phyloP scores from a whole-genome alignment of 75 land plant genomes.

The Azolla pinnata region DNA sequence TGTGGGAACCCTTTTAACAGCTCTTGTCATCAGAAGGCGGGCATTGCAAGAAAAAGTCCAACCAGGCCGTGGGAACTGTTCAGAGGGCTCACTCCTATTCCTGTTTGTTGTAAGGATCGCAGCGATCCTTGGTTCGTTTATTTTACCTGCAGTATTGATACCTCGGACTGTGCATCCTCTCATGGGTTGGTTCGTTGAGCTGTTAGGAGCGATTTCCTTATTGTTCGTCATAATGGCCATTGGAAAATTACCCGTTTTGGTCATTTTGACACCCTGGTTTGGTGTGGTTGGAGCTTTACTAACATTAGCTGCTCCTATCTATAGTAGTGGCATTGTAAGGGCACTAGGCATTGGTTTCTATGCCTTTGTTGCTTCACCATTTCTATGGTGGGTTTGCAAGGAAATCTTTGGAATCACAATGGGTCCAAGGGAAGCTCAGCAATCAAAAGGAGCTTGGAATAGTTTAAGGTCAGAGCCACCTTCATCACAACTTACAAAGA shows the following conservation, averaged over 20 bases:
- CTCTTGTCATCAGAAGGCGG: constrained; percentile 6
- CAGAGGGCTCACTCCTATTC: neutral
- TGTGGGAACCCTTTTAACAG: constrained; percentile 9
- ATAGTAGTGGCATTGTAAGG: constrained; percentile 62
- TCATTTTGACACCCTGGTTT: constrained; percentile 52
- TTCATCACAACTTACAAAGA: constrained; percentile 1
- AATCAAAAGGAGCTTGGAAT: neutral
- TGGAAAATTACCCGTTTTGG: constrained; percentile 48
- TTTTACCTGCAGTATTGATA: constrained; percentile 54
- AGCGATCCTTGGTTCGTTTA: constrained; percentile 49
- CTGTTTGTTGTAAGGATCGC: constrained; percentile 16
- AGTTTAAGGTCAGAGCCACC: constrained; percentile 1
- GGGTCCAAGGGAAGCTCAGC: neutral
- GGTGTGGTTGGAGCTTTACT: constrained; percentile 52
- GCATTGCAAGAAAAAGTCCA: constrained; percentile 10
- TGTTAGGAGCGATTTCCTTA: constrained; percentile 56
- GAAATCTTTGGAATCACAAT: neutral
- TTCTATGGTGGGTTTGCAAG: constrained; percentile 40
- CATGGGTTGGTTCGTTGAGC: constrained; percentile 76
- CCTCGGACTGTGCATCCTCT: constrained; percentile 75
- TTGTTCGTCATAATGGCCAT: constrained; percentile 36
- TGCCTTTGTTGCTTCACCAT: constrained; percentile 56
- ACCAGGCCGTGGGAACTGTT: constrained; percentile 9
- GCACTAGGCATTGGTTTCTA: constrained; percentile 55
- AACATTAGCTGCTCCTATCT: constrained; percentile 76